Evolutionary conservation across 2,329 filamentous ascomycete species (phyloP).

Genomic region (Rutstroemia sp.): DNA sequence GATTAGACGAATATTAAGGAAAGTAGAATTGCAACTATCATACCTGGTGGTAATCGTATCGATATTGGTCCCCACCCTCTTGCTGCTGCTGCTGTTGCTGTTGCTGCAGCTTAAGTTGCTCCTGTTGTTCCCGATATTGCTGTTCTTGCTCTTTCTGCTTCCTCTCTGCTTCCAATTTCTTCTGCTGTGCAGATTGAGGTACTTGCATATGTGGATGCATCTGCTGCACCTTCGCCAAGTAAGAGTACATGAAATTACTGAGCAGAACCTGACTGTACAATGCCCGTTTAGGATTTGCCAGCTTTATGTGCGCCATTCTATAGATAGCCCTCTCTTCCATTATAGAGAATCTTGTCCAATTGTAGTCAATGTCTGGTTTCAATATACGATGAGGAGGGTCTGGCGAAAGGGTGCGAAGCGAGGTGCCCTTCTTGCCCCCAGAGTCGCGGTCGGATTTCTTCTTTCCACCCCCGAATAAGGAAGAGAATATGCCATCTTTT

Average conservation of each 20-base stretch:
- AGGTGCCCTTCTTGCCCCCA: slow-evolving; percentile 63
- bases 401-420: slow-evolving; percentile 68
- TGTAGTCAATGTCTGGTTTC: slow-evolving; percentile 85
- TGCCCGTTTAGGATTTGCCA: slow-evolving; percentile 90
- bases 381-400: slow-evolving; percentile 69
- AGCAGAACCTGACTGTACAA: slow-evolving; percentile 91
- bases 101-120: slow-evolving; percentile 28
- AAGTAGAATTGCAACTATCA: slow-evolving; percentile 2
- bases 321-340: slow-evolving; percentile 96
- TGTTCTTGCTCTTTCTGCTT: slow-evolving; percentile 36
- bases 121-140: slow-evolving; percentile 26
- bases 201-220: slow-evolving; percentile 97
- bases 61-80: slow-evolving; percentile 30
- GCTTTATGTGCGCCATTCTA: slow-evolving; percentile 96
- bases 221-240: slow-evolving; percentile 95
- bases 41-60: slow-evolving; percentile 32
- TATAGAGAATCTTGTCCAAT: slow-evolving; percentile 92
- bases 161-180: slow-evolving; percentile 53
- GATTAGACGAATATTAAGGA: no score
- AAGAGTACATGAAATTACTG: slow-evolving; percentile 99
- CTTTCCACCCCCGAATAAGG: slow-evolving; percentile 83
- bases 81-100: slow-evolving; percentile 21
- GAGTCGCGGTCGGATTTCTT: slow-evolving; percentile 77
- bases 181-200: slow-evolving; percentile 69
- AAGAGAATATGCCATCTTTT: slow-evolving; percentile 88